Percentiles rank a stretch among this genome's conserved stretches.
Evolutionary conservation across 148 eudicot species (phyloP).

Genomic region (Heliosperma pusillum): DNA sequence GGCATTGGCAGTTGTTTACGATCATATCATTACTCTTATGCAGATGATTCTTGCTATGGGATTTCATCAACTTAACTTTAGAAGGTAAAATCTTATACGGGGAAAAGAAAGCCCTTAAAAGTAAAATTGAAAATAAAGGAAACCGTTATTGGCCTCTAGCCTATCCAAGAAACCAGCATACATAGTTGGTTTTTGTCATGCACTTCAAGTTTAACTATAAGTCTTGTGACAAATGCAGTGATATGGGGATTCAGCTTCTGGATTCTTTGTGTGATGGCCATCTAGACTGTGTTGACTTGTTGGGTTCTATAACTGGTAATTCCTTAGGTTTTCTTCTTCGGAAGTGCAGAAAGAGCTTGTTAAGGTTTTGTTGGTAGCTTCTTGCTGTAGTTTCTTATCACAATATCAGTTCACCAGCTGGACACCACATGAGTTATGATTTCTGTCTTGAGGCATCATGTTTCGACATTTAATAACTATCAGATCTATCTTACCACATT

Average conservation of each 20-base stretch:
- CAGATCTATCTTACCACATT: neutral
- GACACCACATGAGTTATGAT: neutral
- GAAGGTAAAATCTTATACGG: constrained; percentile 43
- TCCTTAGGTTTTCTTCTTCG: neutral
- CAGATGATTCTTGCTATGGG: constrained; percentile 86
- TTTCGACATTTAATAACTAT: neutral
- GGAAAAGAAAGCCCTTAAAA: neutral
- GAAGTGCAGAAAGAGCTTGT: neutral
- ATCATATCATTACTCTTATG: neutral
- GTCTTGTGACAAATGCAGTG: constrained; percentile 42
- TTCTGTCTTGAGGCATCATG: constrained; percentile 5
- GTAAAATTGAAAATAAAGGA: neutral
- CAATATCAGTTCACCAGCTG: neutral
- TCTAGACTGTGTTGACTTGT: constrained; percentile 66
- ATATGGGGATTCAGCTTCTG: constrained; percentile 51
- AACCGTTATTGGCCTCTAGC: neutral
- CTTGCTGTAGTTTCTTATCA: neutral
- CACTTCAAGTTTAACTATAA: neutral
- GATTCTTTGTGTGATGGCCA: constrained; percentile 71
- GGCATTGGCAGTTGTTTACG: constrained; percentile 3
- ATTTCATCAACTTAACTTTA: constrained; percentile 83
- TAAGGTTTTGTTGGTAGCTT: neutral
- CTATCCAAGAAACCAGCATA: neutral
- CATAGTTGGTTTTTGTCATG: neutral
- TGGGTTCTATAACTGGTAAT: constrained; percentile 75